Conservation (phyloP, 2,329 filamentous ascomycete species). For the Aspergillus neotritici region DNA sequence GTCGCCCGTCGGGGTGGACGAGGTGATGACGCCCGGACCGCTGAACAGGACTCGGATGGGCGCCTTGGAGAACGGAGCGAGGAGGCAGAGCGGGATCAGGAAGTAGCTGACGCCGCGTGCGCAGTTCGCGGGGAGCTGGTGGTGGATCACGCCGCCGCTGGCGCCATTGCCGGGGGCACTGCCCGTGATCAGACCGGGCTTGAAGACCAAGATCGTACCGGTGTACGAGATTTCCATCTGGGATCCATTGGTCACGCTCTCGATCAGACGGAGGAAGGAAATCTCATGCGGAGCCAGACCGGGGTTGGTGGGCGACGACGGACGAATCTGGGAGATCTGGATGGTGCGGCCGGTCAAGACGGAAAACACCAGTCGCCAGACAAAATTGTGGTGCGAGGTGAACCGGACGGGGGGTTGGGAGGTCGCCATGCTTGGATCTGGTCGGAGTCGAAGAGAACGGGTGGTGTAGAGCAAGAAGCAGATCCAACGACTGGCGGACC, state of each 20-base stretch:
- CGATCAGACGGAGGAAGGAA: conserved; percentile 89
- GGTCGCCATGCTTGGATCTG: conserved; percentile 32
- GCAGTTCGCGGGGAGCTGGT: conserved; percentile 71
- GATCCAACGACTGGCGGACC: conserved; percentile 1
- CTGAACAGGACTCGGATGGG: conserved; percentile 86
- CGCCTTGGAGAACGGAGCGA: conserved; percentile 89
- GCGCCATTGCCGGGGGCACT: conserved; percentile 70
- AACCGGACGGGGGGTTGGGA: conserved; percentile 60
- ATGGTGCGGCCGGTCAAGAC: conserved; percentile 85
- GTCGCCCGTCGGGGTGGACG: conserved; percentile 75
- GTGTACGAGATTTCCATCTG: conserved; percentile 95
- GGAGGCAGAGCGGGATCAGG: conserved; percentile 77
- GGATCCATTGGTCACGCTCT: conserved; percentile 90
- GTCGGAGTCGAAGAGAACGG: conserved; percentile 1
- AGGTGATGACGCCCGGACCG: conserved; percentile 88
- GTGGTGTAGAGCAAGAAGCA: not conserved
- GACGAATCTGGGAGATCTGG: conserved; percentile 90
- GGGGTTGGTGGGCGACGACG: conserved; percentile 75
- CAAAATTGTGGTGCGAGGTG: conserved; percentile 75
- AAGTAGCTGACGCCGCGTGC: conserved; percentile 84
- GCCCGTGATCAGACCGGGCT: conserved; percentile 86
- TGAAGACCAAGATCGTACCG: conserved; percentile 86
- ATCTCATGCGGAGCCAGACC: conserved; percentile 90
- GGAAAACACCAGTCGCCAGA: conserved; percentile 78
- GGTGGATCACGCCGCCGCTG: conserved; percentile 67